A percentile compares a stretch with the other conserved stretches of the same genome.
phyloP scores from a whole-genome alignment of 148 eudicot species.

The Chenopodium quinoa region DNA sequence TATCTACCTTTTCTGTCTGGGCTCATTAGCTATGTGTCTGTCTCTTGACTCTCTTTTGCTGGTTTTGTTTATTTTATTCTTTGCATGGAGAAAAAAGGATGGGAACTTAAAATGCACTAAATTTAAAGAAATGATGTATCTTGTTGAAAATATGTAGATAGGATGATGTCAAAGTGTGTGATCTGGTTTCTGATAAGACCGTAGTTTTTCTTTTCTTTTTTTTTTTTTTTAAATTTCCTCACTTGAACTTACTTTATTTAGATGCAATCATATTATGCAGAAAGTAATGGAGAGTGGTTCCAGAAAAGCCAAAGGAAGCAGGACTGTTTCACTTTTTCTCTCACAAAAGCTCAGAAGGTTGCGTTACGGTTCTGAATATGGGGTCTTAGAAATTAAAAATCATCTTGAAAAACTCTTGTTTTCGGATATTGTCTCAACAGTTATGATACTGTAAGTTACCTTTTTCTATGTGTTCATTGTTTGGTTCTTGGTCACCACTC shows the following conservation, averaged over 20 bases:
- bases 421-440: conserved; percentile 65
- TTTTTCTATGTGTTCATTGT: not conserved
- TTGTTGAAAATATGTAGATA: not conserved
- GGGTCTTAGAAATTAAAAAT: conserved; percentile 74
- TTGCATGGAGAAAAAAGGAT: not conserved
- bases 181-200: not conserved
- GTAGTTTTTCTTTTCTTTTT: not conserved
- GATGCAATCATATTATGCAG: conserved; percentile 37
- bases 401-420: conserved; percentile 73
- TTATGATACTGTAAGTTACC: conserved; percentile 56
- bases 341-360: conserved; percentile 60
- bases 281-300: conserved; percentile 87
- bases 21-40: not conserved
- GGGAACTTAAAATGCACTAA: not conserved
- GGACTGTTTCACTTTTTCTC: conserved; percentile 65
- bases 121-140: not conserved
- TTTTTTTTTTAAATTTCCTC: not conserved
- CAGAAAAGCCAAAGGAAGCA: conserved; percentile 49
- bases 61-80: not conserved
- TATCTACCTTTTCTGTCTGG: not conserved
- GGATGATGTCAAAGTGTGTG: not conserved
- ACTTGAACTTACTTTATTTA: not conserved
- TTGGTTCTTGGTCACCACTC: not conserved
- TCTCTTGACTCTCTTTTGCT: not conserved
- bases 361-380: conserved; percentile 78